Base-by-base conservation (phyloP, 805 yeast genomes). In the Hanseniaspora lindneri region DNA sequence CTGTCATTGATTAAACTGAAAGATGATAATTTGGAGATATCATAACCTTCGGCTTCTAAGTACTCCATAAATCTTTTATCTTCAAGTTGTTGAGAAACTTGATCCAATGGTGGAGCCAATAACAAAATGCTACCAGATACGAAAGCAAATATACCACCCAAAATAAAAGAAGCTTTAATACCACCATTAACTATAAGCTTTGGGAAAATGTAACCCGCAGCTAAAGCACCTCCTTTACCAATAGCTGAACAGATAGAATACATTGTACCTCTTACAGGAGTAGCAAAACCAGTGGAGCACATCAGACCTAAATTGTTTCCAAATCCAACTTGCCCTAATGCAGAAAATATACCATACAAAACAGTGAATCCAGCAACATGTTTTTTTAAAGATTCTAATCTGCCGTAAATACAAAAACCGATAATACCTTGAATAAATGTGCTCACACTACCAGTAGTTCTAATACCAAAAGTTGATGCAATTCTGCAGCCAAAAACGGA, bases 161-260 rank as follows among this genome's bases (percentile, higher is more conserved):
- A 41, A 17, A 37, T 35, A 29, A 40, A 48, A 35, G 51, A 46
- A 2, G 83, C 94, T 62, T 77, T 77, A 58, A 76, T 69, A 54
- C 89, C 92, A 52, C 63, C 58, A 53, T 70, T 66, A 7, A 70
- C 61, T 53, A 80, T 78, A 59, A 88, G 80, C 44, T 77, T 74
- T 39, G 96, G 95, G 76, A 89, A 88, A 27, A 82, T 80, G 60
- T 80, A 86, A 41, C 92, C 79, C 50, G 96, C 96, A 23, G 80
- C 83, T 60, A 87, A 87, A 1, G 95, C 96, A 61, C 96, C 96
- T 52, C 85, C 70, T 65, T 88, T 88, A 60, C 95, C 96, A 47
- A 79, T 58, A 24, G 95, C 95, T 51, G 96, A 95, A 40, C 94
- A 89, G 57, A 86, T 71, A 57, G 92, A 94, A 61, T 88, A 88